Percentiles rank a stretch among this genome's conserved stretches.
phyloP scores from a whole-genome alignment of 495 filamentous ascomycete genomes.

The Mycothermus thermophilus region DNA sequence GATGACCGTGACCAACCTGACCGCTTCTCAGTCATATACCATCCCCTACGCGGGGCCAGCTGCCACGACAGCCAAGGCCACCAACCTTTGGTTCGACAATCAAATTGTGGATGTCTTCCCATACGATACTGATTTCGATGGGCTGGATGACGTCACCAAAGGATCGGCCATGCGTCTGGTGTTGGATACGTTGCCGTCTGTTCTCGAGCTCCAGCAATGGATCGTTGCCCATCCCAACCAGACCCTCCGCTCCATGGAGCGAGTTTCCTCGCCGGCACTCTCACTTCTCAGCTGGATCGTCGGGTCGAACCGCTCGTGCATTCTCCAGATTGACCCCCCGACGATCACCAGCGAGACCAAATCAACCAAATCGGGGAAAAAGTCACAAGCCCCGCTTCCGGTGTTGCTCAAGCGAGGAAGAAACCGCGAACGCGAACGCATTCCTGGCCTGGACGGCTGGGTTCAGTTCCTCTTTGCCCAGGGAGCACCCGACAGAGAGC shows the following conservation, averaged over 20 bases:
- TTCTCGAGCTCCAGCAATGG: slow-evolving; percentile 49
- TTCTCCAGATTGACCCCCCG: slow-evolving; percentile 40
- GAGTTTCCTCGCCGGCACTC: slow-evolving; percentile 52
- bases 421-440: slow-evolving; percentile 31
- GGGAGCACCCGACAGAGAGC: slow-evolving; percentile 82
- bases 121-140: slow-evolving; percentile 23
- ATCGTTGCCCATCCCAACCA: slow-evolving; percentile 30
- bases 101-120: slow-evolving; percentile 19
- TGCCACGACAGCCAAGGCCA: neutral
- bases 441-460: slow-evolving; percentile 53
- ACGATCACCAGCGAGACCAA: neutral
- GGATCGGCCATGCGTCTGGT: slow-evolving; percentile 40
- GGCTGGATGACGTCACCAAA: slow-evolving; percentile 29
- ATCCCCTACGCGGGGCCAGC: neutral
- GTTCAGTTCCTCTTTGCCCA: slow-evolving; percentile 79
- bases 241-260: slow-evolving; percentile 44
- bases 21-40: neutral
- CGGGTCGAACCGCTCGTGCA: slow-evolving; percentile 78
- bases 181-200: slow-evolving; percentile 52
- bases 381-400: neutral
- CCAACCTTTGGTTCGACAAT: too few relatives aligned
- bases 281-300: slow-evolving; percentile 78
- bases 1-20: slow-evolving; percentile 1
- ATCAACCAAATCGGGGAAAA: too few relatives aligned
- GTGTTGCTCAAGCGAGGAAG: slow-evolving; percentile 5